Evolutionary conservation across 2,329 filamentous ascomycete genomes (phyloP), one percentile per base, ranked within the genome.

Genomic region (Xenoacremonium recifei): DNA sequence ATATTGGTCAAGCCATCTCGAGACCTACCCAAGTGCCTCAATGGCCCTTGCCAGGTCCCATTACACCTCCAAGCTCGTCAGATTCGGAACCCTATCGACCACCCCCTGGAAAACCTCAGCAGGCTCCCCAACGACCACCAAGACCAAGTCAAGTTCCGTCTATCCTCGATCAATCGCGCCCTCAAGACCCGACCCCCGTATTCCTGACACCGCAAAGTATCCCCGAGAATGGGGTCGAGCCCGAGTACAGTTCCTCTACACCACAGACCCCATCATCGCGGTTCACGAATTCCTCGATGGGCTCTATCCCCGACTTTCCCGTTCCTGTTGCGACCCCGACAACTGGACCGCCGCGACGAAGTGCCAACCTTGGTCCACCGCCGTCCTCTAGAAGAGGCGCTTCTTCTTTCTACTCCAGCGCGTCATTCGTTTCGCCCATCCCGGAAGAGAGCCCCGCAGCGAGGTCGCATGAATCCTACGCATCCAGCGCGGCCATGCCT

Each of bases 401-500:
- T 20, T 84, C 80, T 0, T 82, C 80, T 0, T 84, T 82, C 46
- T 84, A 85, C 54, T 85, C 84, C 3, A 78, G 75, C 49, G 66
- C 72, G 11, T 86, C 84, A 0, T 84, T 76, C 45, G 84, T 90
- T 19, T 86, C 86, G 1, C 85, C 87, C 0, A 90, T 91, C 39
- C 84, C 82, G 1, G 87, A 90, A 61, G 86, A 90, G 58, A 79
- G 75, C 48, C 73, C 78, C 0, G 70, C 75, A 18, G 69, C 74
- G 4, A 68, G 73, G 40, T 80, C 81, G 1, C 77, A 80, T 57
- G 72, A 73, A 20, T 89, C 86, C 0, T 84, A 80, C 55, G 85
- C 80, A 17, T 89, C 87, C 3, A 89, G 85, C 52, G 78, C 81
- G 25, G 85, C 79, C 1, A 87, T 89, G 60, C 85, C 86, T 1